A percentile compares a stretch with the other conserved stretches of the same genome.
Evolutionary conservation across 768 basidiomycete species (phyloP).

Genomic region (Pleurotus tuber-regium): DNA sequence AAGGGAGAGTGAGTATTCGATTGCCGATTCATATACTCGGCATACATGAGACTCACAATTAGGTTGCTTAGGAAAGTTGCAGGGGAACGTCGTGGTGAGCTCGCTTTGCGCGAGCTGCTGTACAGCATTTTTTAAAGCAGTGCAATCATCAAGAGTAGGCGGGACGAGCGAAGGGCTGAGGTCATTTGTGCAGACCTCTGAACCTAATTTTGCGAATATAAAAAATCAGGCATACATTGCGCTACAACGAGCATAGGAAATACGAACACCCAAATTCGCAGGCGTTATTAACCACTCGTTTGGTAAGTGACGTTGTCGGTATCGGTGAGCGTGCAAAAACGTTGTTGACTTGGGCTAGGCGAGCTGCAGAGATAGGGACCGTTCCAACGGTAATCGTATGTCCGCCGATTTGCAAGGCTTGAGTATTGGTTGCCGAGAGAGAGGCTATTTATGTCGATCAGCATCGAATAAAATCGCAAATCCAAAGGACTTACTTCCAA

Average conservation of each 20-base stretch:
- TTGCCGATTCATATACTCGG: background rate
- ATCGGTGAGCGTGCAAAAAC: background rate
- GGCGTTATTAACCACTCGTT: background rate
- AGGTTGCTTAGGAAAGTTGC: constrained; percentile 5
- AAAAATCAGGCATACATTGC: background rate
- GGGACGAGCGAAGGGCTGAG: constrained; percentile 7
- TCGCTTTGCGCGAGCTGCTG: constrained; percentile 10
- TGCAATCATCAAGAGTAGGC: constrained; percentile 8
- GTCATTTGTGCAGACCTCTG: constrained; percentile 7
- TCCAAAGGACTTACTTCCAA: too few relatives aligned
- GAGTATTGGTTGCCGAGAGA: too few relatives aligned
- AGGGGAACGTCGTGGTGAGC: constrained; percentile 8
- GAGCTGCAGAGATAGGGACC: background rate
- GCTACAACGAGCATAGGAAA: background rate
- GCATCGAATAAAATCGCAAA: too few relatives aligned
- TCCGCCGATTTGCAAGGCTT: background rate
- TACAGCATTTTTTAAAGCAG: background rate
- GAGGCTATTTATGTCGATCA: too few relatives aligned
- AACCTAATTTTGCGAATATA: background rate
- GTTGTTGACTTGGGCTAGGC: background rate
- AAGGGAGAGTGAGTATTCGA: background rate
- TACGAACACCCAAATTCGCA: background rate
- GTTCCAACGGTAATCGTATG: background rate
- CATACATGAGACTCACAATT: constrained; percentile 2
- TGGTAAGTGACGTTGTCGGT: background rate